These are phyloP conservation scores for Podaxis sp. DNA, from an alignment of 768 basidiomycete genomes.

Conservation along the genomic window DNA sequence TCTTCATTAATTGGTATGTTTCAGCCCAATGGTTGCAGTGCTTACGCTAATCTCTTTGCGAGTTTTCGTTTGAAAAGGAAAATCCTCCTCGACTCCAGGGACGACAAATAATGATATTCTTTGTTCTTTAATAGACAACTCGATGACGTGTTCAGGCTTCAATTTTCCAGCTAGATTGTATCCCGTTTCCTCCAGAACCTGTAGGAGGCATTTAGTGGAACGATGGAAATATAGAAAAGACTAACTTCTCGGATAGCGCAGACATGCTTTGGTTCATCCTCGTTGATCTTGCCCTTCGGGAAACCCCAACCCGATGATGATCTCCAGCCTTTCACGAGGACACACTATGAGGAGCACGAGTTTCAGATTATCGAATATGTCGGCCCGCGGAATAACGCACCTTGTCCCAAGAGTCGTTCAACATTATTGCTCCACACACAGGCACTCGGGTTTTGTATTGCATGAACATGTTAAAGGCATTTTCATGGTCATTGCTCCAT, in stretches of 20 bases:
- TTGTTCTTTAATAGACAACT: slow-evolving; percentile 88
- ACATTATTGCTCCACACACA: slow-evolving; percentile 96
- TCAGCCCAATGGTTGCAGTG: background rate
- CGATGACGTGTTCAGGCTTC: slow-evolving; percentile 67
- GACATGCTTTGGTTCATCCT: slow-evolving; percentile 76
- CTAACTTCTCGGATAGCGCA: slow-evolving; percentile 93
- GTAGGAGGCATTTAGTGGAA: slow-evolving; percentile 15
- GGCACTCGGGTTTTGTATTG: slow-evolving; percentile 96
- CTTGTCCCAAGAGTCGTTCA: slow-evolving; percentile 92
- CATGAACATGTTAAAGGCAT: slow-evolving; percentile 88
- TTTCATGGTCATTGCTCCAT: slow-evolving; percentile 83
- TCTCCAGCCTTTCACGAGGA: slow-evolving; percentile 99
- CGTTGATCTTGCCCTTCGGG: slow-evolving; percentile 99
- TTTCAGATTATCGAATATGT: background rate
- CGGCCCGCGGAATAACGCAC: slow-evolving; percentile 34
- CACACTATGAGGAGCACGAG: slow-evolving; percentile 51
- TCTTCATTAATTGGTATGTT: slow-evolving; percentile 2
- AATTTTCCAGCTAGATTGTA: slow-evolving; percentile 79
- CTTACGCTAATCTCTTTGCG: slow-evolving; percentile 97
- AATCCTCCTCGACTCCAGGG: slow-evolving; percentile 83
- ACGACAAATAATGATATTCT: slow-evolving; percentile 90
- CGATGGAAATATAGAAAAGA: slow-evolving; percentile 5
- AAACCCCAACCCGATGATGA: slow-evolving; percentile 98
- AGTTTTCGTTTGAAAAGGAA: slow-evolving; percentile 88
- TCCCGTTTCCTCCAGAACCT: slow-evolving; percentile 98